Evolutionary conservation across 257 asterid species (phyloP), one percentile per base, ranked within the genome.

Genomic region (Cruciata laevipes): DNA sequence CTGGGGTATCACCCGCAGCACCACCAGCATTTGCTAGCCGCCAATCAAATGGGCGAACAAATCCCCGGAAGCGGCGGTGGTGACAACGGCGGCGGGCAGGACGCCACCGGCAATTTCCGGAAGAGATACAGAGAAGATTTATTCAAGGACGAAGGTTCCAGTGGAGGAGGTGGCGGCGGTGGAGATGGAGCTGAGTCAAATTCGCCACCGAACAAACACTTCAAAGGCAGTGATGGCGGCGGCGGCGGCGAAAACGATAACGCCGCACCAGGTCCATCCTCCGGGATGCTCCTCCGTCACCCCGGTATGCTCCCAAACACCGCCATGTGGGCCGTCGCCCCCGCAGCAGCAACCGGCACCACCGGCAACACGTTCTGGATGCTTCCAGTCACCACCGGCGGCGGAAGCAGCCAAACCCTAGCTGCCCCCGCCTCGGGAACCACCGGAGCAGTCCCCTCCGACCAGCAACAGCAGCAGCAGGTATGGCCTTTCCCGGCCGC

Each of bases 71-170:
- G 21, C 27, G 33, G 62, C 37, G 63, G 63, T 4, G 79, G 73
- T 24, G 81, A 51, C 12, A 49, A 53, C 27, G 51, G 77, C 0
- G 70, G 76, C 0, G 82, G 77, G 1, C 82, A 74, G 66, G 83
- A 80, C 32, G 73, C 73, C 9, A 66, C 85, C 3, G 95, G 77
- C 58, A 83, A 86, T 82, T 84, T 88, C 25, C 68, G 86, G 52
- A 90, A 90, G 72, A 82, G 97, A 74, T 86, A 76, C 30, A 82
- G 95, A 67, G 93, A 87, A 51, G 95, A 89, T 61, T 75, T 81
- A 52, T 86, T 86, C 55, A 87, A 87, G 63, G 95, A 90, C 13
- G 90, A 80, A 68, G 80, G 81, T 3, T 52, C 75, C 23, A 68
- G 69, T 52, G 72, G 75, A 1, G 80, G 78, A 30, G 70, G 37